phyloP scores from a whole-genome alignment of 352 stramenopile species.

The Phytophthora multivora region DNA sequence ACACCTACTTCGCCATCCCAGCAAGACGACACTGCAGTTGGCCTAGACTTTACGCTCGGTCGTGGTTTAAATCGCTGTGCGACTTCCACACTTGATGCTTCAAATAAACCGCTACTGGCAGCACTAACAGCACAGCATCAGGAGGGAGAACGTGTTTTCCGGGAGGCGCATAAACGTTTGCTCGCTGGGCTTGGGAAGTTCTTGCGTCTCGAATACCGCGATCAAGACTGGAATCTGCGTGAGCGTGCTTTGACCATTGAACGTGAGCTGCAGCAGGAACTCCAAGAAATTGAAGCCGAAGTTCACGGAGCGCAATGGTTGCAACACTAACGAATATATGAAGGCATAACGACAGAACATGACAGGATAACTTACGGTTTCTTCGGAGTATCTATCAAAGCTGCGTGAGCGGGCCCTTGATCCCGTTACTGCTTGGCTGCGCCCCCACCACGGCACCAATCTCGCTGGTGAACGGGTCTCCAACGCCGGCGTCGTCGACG shows the following conservation, averaged over 20 bases:
- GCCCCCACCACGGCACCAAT: slow-evolving; percentile 64
- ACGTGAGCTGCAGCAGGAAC: slow-evolving; percentile 64
- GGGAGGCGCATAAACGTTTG: slow-evolving; percentile 48
- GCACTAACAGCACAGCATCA: slow-evolving; percentile 47
- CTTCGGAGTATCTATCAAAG: slow-evolving; percentile 31
- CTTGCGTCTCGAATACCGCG: slow-evolving; percentile 59
- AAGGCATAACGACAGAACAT: slow-evolving; percentile 12
- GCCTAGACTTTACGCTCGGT: slow-evolving; percentile 8
- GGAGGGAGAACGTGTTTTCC: slow-evolving; percentile 46
- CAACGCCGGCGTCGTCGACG: slow-evolving; percentile 23
- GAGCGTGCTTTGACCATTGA: slow-evolving; percentile 65
- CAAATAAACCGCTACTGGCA: slow-evolving; percentile 40
- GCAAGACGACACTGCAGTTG: slow-evolving; percentile 15
- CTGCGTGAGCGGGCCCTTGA: slow-evolving; percentile 44
- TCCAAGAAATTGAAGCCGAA: slow-evolving; percentile 52
- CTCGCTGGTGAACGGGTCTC: slow-evolving; percentile 60
- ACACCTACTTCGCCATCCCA: slow-evolving; percentile 17
- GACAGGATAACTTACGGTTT: slow-evolving; percentile 27
- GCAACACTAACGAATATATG: slow-evolving; percentile 21
- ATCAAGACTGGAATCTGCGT: slow-evolving; percentile 46
- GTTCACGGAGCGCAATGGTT: slow-evolving; percentile 37
- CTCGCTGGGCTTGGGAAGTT: slow-evolving; percentile 62
- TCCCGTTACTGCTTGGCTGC: slow-evolving; percentile 23
- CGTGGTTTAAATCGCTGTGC: slow-evolving; percentile 30
- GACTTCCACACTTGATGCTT: slow-evolving; percentile 34